Percentiles rank a stretch among this genome's conserved stretches.
phyloP scores from a whole-genome alignment of 1,139 yeast genomes.

The Saccharomyces uvarum region DNA sequence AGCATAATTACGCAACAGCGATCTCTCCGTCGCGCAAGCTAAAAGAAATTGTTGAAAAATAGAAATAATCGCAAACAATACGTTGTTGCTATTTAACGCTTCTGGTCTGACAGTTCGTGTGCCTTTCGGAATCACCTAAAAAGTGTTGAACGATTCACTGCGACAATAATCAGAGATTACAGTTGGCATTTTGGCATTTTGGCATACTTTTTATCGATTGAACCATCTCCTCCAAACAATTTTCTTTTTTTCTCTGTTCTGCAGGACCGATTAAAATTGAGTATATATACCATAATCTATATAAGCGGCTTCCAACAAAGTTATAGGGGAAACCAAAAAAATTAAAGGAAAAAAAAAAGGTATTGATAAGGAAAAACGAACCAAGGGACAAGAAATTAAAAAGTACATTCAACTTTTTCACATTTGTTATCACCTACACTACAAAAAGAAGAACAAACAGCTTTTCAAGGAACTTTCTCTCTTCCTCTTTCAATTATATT shows the following conservation, averaged over 20 bases:
- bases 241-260: not conserved
- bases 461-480: not conserved
- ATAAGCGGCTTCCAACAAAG: conserved; percentile 1
- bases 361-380: not conserved
- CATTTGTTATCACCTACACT: not conserved
- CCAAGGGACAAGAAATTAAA: not conserved
- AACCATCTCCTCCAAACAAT: not conserved
- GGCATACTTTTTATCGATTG: conserved; percentile 1
- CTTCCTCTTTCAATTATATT: not conserved
- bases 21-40: not conserved
- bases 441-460: not conserved
- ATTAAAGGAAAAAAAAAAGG: not conserved
- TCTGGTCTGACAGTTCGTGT: not conserved
- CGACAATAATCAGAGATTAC: not conserved
- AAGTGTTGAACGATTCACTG: conserved; percentile 1
- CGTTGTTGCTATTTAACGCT: conserved; percentile 1
- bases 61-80: not conserved
- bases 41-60: conserved; percentile 1
- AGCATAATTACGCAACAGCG: conserved; percentile 2
- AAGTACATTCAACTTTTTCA: not conserved
- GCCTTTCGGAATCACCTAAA: not conserved
- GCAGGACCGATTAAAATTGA: not conserved
- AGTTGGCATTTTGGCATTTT: not conserved
- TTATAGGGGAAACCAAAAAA: not conserved
- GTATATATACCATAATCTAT: not conserved